Conservation (phyloP, 2,329 filamentous ascomycete species). For the Tolypocladium tropicale region DNA sequence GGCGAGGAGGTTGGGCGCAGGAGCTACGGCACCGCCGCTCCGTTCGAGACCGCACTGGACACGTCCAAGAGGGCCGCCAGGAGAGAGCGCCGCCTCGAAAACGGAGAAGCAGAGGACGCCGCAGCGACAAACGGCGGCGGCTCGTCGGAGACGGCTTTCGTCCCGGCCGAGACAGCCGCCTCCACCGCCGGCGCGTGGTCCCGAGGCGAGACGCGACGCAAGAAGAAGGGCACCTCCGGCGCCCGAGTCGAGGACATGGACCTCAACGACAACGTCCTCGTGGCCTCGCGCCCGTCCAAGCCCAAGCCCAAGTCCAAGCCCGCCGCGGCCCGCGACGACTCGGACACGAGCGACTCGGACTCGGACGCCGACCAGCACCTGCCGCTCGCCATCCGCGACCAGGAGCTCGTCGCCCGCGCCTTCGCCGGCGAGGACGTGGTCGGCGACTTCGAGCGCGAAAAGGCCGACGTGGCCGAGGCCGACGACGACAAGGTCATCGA, state of each 20-base stretch:
- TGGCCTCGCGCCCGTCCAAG: conserved; percentile 18
- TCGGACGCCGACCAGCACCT: conserved; percentile 40
- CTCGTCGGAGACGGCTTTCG: neutral
- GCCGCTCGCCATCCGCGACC: conserved; percentile 48
- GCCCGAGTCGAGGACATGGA: conserved; percentile 27
- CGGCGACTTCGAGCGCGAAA: conserved; percentile 71
- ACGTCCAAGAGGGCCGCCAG: conserved; percentile 17
- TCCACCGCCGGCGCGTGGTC: conserved; percentile 32
- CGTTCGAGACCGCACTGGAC: conserved; percentile 19
- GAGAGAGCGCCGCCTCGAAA: conserved; percentile 16
- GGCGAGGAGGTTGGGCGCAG: conserved; percentile 58
- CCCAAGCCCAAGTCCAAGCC: conserved; percentile 17
- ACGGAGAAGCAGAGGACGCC: conserved; percentile 6
- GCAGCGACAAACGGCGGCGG: neutral
- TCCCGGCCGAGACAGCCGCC: conserved; percentile 11
- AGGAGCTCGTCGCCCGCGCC: conserved; percentile 65
- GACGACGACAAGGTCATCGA: conserved; percentile 79
- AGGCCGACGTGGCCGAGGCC: conserved; percentile 57
- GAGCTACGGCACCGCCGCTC: conserved; percentile 47
- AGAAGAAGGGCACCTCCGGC: conserved; percentile 23
- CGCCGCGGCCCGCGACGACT: conserved; percentile 12
- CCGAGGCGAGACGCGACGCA: conserved; percentile 23
- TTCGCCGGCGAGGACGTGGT: conserved; percentile 86
- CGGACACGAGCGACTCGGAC: conserved; percentile 23
- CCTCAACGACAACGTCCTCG: conserved; percentile 24